Evolutionary conservation across 352 stramenopile genomes (phyloP).

Genomic region (Blastocystis hominis): DNA sequence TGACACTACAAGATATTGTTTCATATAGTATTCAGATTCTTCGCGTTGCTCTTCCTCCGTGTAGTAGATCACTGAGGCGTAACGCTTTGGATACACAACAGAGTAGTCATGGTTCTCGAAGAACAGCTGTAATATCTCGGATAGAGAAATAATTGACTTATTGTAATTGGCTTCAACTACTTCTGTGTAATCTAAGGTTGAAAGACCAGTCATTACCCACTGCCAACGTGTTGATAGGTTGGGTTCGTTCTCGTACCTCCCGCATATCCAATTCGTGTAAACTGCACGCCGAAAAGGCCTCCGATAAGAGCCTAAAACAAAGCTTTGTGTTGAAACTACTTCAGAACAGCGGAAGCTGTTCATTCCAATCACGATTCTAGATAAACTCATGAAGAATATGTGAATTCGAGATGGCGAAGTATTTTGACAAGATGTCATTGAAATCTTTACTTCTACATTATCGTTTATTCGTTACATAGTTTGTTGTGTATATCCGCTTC

Average conservation of each 20-base stretch:
- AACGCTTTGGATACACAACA: not conserved
- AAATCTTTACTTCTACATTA: not conserved
- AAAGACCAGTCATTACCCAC: not conserved
- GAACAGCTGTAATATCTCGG: slow-evolving; percentile 30
- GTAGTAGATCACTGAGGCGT: not conserved
- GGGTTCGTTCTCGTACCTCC: not conserved
- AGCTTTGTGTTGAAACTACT: not conserved
- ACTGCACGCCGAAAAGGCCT: slow-evolving; percentile 13
- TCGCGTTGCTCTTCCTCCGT: not conserved
- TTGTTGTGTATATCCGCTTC: too few species aligned
- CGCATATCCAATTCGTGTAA: slow-evolving; percentile 23
- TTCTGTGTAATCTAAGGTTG: slow-evolving; percentile 21
- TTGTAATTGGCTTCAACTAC: slow-evolving; percentile 40
- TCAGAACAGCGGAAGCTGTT: slow-evolving; percentile 48
- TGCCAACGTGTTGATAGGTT: slow-evolving; percentile 5
- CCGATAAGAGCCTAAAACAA: slow-evolving; percentile 15
- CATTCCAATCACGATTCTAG: slow-evolving; percentile 42
- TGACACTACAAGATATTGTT: not conserved
- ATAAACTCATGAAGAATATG: slow-evolving; percentile 40
- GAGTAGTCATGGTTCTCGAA: slow-evolving; percentile 54
- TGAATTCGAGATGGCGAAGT: not conserved
- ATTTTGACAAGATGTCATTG: not conserved
- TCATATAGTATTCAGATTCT: not conserved
- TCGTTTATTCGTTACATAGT: too few species aligned
- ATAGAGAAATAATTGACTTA: not conserved